Conservation (phyloP, 2,329 filamentous ascomycete genomes). For the Botryotinia narcissicola region DNA sequence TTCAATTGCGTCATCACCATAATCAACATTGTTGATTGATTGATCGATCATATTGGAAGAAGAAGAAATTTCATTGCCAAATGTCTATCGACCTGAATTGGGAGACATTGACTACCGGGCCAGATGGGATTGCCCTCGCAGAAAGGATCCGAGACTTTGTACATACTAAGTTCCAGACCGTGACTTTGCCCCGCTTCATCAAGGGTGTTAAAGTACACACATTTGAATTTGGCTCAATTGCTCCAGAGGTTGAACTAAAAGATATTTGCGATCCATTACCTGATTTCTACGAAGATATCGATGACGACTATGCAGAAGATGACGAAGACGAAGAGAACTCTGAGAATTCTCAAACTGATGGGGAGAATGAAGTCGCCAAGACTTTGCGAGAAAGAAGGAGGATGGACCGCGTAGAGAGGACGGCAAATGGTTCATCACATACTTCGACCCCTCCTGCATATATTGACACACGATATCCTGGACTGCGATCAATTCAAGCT, state of each 20-base stretch:
- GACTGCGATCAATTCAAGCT: slow-evolving; percentile 33
- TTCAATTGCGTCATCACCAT: background rate
- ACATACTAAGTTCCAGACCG: slow-evolving; percentile 91
- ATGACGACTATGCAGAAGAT: slow-evolving; percentile 59
- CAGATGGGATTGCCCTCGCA: slow-evolving; percentile 81
- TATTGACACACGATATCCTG: slow-evolving; percentile 43
- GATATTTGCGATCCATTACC: slow-evolving; percentile 94
- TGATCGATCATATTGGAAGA: background rate
- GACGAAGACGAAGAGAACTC: slow-evolving; percentile 44
- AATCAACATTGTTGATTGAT: background rate
- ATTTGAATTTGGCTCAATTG: slow-evolving; percentile 84
- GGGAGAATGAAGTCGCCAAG: slow-evolving; percentile 27
- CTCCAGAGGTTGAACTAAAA: slow-evolving; percentile 86
- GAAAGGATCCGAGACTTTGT: slow-evolving; percentile 89
- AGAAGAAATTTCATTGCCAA: slow-evolving; percentile 13
- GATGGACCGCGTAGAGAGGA: slow-evolving; percentile 40
- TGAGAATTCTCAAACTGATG: slow-evolving; percentile 20
- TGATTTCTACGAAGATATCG: slow-evolving; percentile 89
- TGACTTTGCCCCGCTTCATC: slow-evolving; percentile 91
- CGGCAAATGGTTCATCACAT: slow-evolving; percentile 30
- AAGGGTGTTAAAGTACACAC: slow-evolving; percentile 92
- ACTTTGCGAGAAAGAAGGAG: slow-evolving; percentile 39
- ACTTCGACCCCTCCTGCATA: slow-evolving; percentile 39
- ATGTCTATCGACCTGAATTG: slow-evolving; percentile 99
- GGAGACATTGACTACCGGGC: slow-evolving; percentile 85